Conservation (phyloP, 805 yeast species). For the Lipomyces kockii region DNA sequence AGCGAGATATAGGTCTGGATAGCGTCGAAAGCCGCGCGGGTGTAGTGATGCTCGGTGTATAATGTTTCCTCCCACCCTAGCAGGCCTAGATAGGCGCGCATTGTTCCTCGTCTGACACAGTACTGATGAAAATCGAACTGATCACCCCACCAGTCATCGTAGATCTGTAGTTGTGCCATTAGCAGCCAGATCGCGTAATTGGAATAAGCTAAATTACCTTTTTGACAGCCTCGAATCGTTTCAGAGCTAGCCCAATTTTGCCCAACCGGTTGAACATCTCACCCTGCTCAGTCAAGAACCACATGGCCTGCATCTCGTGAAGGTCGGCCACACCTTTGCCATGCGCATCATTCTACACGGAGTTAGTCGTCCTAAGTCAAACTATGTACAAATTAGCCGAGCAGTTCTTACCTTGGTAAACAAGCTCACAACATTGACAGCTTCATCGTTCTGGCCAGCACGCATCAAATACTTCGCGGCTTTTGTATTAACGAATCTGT, state of each 20-base stretch:
- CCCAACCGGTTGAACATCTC: constrained; percentile 75
- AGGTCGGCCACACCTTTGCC: constrained; percentile 86
- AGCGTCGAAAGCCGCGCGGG: constrained; percentile 71
- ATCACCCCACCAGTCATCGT: constrained; percentile 73
- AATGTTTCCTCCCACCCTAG: constrained; percentile 81
- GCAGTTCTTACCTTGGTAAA: constrained; percentile 61
- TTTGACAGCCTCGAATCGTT: constrained; percentile 70
- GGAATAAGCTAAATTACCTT: constrained; percentile 47
- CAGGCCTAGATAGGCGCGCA: constrained; percentile 78
- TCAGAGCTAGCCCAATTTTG: constrained; percentile 72
- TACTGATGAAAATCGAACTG: constrained; percentile 95
- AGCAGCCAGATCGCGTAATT: background rate
- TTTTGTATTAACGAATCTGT: constrained; percentile 87
- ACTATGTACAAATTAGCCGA: background rate
- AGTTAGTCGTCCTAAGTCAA: background rate
- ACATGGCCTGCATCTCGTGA: constrained; percentile 86
- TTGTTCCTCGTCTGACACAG: constrained; percentile 88
- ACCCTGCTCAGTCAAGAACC: constrained; percentile 86
- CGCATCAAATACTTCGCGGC: constrained; percentile 82
- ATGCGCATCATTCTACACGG: constrained; percentile 61
- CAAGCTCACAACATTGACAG: constrained; percentile 70
- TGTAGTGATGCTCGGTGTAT: constrained; percentile 66
- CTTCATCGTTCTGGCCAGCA: constrained; percentile 73
- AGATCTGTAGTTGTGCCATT: constrained; percentile 41
- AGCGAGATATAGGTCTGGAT: constrained; percentile 58